Evolutionary conservation across 2,329 filamentous ascomycete species (phyloP), one percentile per base, ranked within the genome.

Genomic region (Sporothrix globosa): DNA sequence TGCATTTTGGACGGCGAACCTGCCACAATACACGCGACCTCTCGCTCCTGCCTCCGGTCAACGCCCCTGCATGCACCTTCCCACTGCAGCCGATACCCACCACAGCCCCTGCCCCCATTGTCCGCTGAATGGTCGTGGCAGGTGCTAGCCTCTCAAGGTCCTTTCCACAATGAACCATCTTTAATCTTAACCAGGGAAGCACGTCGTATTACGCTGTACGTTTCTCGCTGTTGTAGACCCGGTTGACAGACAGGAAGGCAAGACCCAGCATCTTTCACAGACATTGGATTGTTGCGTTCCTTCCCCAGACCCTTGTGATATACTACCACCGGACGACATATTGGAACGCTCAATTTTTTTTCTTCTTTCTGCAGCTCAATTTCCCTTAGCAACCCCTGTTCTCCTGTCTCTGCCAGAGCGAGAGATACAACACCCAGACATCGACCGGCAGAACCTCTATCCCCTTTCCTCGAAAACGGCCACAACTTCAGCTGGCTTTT

Each of bases 261-360:
- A 34, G 41, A 48, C 60, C 60, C 60, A 48, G 21, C 41, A 48
- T 19, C 44, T 48, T 30, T 44, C 60, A 65, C 60, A 24, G 39
- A 44, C 39, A 11, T 19, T 21, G 24, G 56, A 27, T 61, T 4
- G 56, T 24, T 61, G 21, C 27, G 39, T n/a, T 67, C 48, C 46
- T 66, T 66, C 27, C 46, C 27, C 30, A 21, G 50, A 67, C 50
- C 65, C 65, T 67, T 53, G 65, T 53, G 48, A 67, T 53, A 67
- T 67, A 66, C 46, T 19, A 13, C 48, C n/a, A 54, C 48, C 19
- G 19, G 30, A 67, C 65, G 34, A 67, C 46, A 52, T 52, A 65
- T 67, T 44, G 44, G 46, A 58, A 30, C 34, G 39, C 44, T 27
- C 53, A 68, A 50, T 21, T 50, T 60, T 19, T 19, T 44, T 44